Evolutionary conservation across 805 yeast species (phyloP).

Genomic region (Candida mattraensis): DNA sequence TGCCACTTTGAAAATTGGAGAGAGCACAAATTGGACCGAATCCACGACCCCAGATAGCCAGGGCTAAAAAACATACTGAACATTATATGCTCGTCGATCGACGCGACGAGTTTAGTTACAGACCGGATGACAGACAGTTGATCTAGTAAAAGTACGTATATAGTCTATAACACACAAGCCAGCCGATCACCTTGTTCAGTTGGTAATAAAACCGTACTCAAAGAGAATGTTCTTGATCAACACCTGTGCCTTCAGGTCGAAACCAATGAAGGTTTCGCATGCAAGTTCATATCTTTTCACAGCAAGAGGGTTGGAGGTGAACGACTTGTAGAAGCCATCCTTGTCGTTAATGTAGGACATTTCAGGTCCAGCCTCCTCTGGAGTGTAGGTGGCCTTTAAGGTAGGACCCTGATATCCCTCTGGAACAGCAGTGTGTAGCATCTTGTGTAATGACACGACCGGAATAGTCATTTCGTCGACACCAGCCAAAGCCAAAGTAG

Average conservation of each 20-base stretch:
- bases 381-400: constrained; percentile 16
- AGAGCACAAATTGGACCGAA: constrained; percentile 4
- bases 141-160: background rate
- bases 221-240: constrained; percentile 17
- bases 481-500: constrained; percentile 32
- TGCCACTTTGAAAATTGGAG: too few relatives aligned
- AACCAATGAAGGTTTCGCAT: constrained; percentile 14
- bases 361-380: constrained; percentile 26
- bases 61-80: background rate
- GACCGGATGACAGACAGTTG: background rate
- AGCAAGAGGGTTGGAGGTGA: constrained; percentile 20
- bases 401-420: constrained; percentile 26
- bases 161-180: background rate
- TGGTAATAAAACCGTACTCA: constrained; percentile 12
- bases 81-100: constrained; percentile 5
- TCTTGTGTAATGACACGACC: constrained; percentile 28
- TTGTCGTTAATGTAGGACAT: constrained; percentile 22
- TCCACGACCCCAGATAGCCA: constrained; percentile 2
- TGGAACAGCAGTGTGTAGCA: constrained; percentile 27
- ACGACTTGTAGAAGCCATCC: constrained; percentile 15
- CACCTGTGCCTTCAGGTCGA: constrained; percentile 16
- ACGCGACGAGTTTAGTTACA: constrained; percentile 2
- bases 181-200: background rate
- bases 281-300: constrained; percentile 23
- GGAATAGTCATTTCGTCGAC: constrained; percentile 38